These are phyloP conservation scores for Aspergillus japonicus DNA, from an alignment of 2,329 filamentous ascomycete genomes.

Conservation along the genomic window DNA sequence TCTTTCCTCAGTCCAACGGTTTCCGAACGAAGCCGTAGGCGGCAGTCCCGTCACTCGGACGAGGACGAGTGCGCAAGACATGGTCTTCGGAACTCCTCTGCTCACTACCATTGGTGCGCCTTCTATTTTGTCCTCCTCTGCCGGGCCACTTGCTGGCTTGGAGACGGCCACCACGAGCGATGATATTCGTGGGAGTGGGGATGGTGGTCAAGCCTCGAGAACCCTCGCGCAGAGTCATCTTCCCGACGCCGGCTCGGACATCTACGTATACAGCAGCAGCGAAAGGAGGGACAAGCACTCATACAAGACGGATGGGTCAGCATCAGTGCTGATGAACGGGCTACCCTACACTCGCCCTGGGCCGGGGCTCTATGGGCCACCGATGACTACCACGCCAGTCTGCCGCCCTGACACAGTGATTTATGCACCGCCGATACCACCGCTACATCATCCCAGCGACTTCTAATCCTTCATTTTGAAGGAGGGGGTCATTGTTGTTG, in stretches of 20 bases:
- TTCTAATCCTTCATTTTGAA: not conserved
- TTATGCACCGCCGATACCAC: slow-evolving; percentile 8
- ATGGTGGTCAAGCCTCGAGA: slow-evolving; percentile 16
- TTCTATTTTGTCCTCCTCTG: slow-evolving; percentile 14
- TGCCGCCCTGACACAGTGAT: slow-evolving; percentile 16
- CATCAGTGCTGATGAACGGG: slow-evolving; percentile 41
- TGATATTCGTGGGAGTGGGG: slow-evolving; percentile 17
- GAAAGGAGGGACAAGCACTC: slow-evolving; percentile 30
- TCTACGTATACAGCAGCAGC: slow-evolving; percentile 42
- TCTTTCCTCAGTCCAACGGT: slow-evolving; percentile 21
- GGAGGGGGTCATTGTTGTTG: not conserved
- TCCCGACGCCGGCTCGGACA: slow-evolving; percentile 32
- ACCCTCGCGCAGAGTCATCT: slow-evolving; percentile 25
- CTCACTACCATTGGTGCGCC: slow-evolving; percentile 21
- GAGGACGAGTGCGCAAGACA: slow-evolving; percentile 26
- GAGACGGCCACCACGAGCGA: slow-evolving; percentile 22
- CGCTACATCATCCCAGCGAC: not conserved
- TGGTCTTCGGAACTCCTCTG: slow-evolving; percentile 32
- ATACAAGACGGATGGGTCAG: slow-evolving; percentile 24
- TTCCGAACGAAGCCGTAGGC: slow-evolving; percentile 23
- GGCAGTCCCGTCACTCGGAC: slow-evolving; percentile 19
- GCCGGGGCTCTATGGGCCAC: slow-evolving; percentile 1
- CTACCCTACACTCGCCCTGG: slow-evolving; percentile 40
- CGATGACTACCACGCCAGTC: slow-evolving; percentile 2
- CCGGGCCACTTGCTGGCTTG: slow-evolving; percentile 15